Percentiles rank a stretch among this genome's conserved stretches.
Evolutionary conservation across 2,329 filamentous ascomycete species (phyloP).

Genomic region (Xylariaceae sp.): DNA sequence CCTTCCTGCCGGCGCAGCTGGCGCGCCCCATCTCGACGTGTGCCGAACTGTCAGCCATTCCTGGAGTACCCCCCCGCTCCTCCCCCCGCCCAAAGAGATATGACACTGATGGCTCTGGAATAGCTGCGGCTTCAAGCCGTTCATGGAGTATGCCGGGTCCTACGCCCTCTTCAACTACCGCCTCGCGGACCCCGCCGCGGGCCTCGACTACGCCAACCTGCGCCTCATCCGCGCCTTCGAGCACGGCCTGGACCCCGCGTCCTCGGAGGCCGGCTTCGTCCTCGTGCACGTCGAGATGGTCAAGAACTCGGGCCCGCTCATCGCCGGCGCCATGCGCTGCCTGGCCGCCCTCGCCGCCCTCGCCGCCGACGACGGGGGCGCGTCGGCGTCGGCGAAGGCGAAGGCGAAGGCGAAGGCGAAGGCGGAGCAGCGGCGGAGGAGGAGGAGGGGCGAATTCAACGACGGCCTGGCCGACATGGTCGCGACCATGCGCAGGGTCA

Average conservation of each 20-base stretch:
- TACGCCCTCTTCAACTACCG: conserved; percentile 65
- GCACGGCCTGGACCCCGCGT: conserved; percentile 74
- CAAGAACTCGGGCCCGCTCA: conserved; percentile 69
- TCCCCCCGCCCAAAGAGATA: too few relatives aligned
- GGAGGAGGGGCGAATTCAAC: too few relatives aligned
- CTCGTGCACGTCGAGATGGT: conserved; percentile 96
- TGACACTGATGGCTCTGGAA: conserved; percentile 3
- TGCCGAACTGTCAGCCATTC: conserved; percentile 77
- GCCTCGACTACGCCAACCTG: conserved; percentile 59
- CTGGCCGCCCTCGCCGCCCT: conserved; percentile 38
- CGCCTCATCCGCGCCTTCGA: conserved; percentile 88
- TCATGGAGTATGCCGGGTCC: conserved; percentile 76
- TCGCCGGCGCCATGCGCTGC: conserved; percentile 62
- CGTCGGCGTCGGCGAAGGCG: conserved; percentile 17
- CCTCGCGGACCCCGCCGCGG: conserved; percentile 46
- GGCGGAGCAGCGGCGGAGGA: too few relatives aligned
- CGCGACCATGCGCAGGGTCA: conserved; percentile 59
- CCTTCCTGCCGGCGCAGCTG: conserved; percentile 65
- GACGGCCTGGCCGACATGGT: conserved; percentile 55
- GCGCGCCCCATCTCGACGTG: conserved; percentile 76
- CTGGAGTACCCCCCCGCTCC: too few relatives aligned
- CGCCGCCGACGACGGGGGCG: too few relatives aligned
- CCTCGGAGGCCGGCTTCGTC: conserved; percentile 93
- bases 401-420: conserved; percentile 35
- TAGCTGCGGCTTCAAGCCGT: conserved; percentile 71